Percentiles rank a stretch among this genome's conserved stretches.
Evolutionary conservation across 148 eudicot genomes (phyloP).

Genomic region (Fallopia convolvulus): DNA sequence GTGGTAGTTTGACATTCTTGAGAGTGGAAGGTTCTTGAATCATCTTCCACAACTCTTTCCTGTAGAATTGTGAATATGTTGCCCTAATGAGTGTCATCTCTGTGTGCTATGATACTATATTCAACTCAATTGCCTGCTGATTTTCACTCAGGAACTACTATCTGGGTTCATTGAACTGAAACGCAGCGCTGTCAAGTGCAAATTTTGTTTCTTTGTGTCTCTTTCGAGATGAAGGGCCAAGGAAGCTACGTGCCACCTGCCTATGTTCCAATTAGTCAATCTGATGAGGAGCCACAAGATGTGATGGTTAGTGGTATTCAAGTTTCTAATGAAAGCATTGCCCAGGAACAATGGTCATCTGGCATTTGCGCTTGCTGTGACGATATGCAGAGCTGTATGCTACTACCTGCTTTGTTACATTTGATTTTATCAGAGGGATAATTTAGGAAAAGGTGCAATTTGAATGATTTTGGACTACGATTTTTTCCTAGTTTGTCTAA

Average conservation of each 20-base stretch:
- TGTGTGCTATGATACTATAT: background rate
- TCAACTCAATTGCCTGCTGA: background rate
- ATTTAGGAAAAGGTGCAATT: constrained; percentile 46
- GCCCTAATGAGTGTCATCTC: background rate
- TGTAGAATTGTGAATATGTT: background rate
- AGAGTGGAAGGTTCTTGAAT: background rate
- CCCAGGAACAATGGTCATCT: constrained; percentile 66
- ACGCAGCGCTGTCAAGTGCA: background rate
- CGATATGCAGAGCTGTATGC: constrained; percentile 91
- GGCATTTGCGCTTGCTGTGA: constrained; percentile 98
- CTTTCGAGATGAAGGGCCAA: constrained; percentile 36
- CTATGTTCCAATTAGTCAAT: constrained; percentile 67
- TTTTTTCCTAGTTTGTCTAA: background rate
- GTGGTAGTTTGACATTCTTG: background rate
- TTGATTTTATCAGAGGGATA: constrained; percentile 50
- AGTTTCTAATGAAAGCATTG: constrained; percentile 17
- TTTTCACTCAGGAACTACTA: background rate
- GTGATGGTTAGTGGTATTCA: constrained; percentile 16
- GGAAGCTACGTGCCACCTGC: constrained; percentile 67
- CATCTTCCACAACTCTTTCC: background rate
- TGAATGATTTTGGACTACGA: constrained; percentile 19
- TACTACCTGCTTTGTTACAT: constrained; percentile 60
- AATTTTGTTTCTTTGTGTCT: background rate
- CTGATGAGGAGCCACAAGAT: constrained; percentile 38
- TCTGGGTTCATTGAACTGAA: background rate